A percentile compares a stretch with the other conserved stretches of the same genome.
phyloP scores from a whole-genome alignment of 768 basidiomycete species.

The Boletus pseudo-olivaceus region DNA sequence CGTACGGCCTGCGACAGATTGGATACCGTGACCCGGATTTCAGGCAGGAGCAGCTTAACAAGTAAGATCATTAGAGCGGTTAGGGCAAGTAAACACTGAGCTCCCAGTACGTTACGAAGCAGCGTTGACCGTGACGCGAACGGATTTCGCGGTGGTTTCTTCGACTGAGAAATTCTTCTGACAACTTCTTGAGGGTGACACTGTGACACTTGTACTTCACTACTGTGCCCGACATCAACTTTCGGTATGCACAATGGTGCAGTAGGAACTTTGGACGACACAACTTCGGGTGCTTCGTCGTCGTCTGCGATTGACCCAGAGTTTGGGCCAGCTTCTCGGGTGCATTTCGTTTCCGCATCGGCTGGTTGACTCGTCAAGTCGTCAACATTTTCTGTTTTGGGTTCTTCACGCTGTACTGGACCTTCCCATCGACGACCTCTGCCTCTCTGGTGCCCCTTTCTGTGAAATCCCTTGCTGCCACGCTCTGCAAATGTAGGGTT shows the following conservation, averaged over 20 bases:
- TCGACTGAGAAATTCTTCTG: slow-evolving; percentile 41
- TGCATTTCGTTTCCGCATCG: background rate
- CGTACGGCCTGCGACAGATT: slow-evolving; percentile 90
- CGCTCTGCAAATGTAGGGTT: slow-evolving; percentile 9
- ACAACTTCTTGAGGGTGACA: slow-evolving; percentile 3
- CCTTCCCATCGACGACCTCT: slow-evolving; percentile 29
- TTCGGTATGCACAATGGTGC: slow-evolving; percentile 1
- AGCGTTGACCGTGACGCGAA: slow-evolving; percentile 68
- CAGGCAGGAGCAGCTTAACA: slow-evolving; percentile 70
- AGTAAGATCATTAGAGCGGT: slow-evolving; percentile 6
- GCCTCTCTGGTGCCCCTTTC: slow-evolving; percentile 24
- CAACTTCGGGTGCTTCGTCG: slow-evolving; percentile 51
- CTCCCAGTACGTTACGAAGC: slow-evolving; percentile 65
- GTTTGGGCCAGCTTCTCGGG: slow-evolving; percentile 5
- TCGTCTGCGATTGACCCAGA: slow-evolving; percentile 34
- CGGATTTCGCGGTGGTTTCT: slow-evolving; percentile 53
- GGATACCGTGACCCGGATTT: slow-evolving; percentile 84
- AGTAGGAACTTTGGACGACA: slow-evolving; percentile 48
- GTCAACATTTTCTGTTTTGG: background rate
- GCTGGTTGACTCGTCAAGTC: background rate
- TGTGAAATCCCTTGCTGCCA: background rate
- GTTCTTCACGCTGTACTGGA: background rate
- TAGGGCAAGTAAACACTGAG: background rate
- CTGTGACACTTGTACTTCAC: slow-evolving; percentile 4
- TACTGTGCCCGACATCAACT: slow-evolving; percentile 2